Conservation (phyloP, 2,329 filamentous ascomycete species). For the Aureobasidium sp. region DNA sequence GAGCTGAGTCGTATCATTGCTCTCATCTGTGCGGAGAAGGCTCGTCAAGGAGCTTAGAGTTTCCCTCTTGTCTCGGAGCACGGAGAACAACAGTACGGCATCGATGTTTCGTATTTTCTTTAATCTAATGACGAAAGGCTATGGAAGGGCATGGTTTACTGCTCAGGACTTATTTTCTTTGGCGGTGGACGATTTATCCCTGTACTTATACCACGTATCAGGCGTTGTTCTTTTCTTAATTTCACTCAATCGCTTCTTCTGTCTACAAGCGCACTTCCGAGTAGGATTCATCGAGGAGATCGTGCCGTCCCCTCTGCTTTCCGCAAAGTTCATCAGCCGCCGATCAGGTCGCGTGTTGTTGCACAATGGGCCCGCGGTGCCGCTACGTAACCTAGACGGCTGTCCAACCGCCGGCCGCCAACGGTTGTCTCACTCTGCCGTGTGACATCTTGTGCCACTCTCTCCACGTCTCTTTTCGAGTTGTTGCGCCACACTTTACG, state of each 20-base stretch:
- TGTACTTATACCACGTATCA: slow-evolving; percentile 4
- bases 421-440: slow-evolving; percentile 11
- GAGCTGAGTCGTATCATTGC: slow-evolving; percentile 45
- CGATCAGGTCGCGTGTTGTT: neutral
- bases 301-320: neutral
- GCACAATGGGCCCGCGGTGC: neutral
- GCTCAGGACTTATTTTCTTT: neutral
- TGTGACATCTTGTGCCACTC: neutral
- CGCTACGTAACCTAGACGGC: slow-evolving; percentile 10
- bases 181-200: neutral
- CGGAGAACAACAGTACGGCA: slow-evolving; percentile 11
- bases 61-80: slow-evolving; percentile 1
- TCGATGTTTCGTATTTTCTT: slow-evolving; percentile 1
- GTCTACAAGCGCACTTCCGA: too few relatives aligned
- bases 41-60: slow-evolving; percentile 37
- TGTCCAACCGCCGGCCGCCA: slow-evolving; percentile 1
- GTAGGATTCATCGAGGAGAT: neutral
- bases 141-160: neutral
- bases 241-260: neutral
- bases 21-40: slow-evolving; percentile 47
- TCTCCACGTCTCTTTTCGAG: neutral
- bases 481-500: slow-evolving; percentile 6
- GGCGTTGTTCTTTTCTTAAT: neutral
- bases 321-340: neutral
- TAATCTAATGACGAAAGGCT: slow-evolving; percentile 1